Conservation (phyloP, 352 stramenopile species). For the Achlya hypogyna region DNA sequence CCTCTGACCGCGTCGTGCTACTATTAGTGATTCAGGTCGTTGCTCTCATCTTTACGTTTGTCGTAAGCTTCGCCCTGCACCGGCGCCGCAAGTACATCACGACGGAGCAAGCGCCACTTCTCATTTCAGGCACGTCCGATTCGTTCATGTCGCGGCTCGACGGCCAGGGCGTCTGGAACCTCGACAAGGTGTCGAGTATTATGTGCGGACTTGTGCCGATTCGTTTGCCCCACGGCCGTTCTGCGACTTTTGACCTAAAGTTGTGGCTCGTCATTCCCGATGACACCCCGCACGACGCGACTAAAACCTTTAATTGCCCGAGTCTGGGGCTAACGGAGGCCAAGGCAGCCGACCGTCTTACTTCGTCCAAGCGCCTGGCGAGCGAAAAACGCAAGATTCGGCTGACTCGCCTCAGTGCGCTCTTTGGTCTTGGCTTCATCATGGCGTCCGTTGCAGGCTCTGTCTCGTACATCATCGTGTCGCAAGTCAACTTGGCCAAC, state of each 20-base stretch:
- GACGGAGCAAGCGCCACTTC: not conserved
- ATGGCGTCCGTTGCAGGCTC: not conserved
- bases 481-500: conserved; percentile 9
- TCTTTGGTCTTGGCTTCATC: not conserved
- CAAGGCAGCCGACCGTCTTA: not conserved
- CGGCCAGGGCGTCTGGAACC: not conserved
- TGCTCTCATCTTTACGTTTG: not conserved
- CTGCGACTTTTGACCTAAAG: conserved; percentile 2
- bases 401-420: not conserved
- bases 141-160: not conserved
- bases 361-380: not conserved
- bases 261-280: conserved; percentile 1
- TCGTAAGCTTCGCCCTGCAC: not conserved
- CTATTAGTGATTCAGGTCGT: not conserved
- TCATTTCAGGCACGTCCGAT: not conserved
- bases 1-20: not conserved
- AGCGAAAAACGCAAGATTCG: not conserved
- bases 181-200: not conserved
- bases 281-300: not conserved
- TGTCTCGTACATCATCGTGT: conserved; percentile 9
- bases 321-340: not conserved
- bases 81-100: not conserved
- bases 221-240: not conserved
- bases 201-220: not conserved
- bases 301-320: not conserved